Percentiles rank a stretch among this genome's conserved stretches.
These are phyloP conservation scores for Pichia californica DNA, from an alignment of 805 yeast genomes.

Conservation along the genomic window DNA sequence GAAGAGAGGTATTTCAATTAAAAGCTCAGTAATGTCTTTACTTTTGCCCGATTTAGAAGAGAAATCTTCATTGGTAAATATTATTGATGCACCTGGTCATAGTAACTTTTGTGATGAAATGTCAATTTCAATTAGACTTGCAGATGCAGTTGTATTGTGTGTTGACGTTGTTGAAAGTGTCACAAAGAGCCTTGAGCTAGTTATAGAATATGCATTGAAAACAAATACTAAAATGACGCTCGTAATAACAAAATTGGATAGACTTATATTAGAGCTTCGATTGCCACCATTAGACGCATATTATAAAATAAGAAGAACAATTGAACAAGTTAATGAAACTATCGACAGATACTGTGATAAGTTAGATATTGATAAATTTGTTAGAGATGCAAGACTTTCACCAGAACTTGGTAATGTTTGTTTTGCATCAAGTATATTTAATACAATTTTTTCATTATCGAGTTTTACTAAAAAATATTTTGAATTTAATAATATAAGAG, in stretches of 20 bases:
- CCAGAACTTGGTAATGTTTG: conserved; percentile 64
- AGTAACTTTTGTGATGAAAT: conserved; percentile 75
- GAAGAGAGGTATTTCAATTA: conserved; percentile 64
- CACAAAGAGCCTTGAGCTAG: conserved; percentile 45
- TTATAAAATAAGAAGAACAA: conserved; percentile 51
- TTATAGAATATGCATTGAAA: conserved; percentile 46
- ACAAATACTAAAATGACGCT: conserved; percentile 49
- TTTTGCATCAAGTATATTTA: conserved; percentile 63
- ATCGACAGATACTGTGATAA: conserved; percentile 26
- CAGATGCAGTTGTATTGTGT: conserved; percentile 63
- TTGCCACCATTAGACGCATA: conserved; percentile 71
- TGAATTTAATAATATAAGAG: conserved; percentile 23
- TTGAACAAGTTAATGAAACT: conserved; percentile 59
- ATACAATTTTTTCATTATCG: conserved; percentile 57
- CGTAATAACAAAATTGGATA: conserved; percentile 75
- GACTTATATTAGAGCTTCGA: conserved; percentile 73
- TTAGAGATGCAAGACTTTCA: conserved; percentile 31
- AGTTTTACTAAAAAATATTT: conserved; percentile 56
- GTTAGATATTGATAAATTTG: conserved; percentile 14
- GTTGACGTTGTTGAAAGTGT: conserved; percentile 87
- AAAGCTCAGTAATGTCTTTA: conserved; percentile 54
- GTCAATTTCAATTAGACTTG: conserved; percentile 46
- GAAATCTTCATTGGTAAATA: conserved; percentile 52
- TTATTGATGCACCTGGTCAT: conserved; percentile 92
- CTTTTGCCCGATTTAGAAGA: conserved; percentile 46